Percentiles rank a stretch among this genome's conserved stretches.
Evolutionary conservation across 176 grass and related monocot genomes (phyloP).

Genomic region (Phoenix dactylifera): DNA sequence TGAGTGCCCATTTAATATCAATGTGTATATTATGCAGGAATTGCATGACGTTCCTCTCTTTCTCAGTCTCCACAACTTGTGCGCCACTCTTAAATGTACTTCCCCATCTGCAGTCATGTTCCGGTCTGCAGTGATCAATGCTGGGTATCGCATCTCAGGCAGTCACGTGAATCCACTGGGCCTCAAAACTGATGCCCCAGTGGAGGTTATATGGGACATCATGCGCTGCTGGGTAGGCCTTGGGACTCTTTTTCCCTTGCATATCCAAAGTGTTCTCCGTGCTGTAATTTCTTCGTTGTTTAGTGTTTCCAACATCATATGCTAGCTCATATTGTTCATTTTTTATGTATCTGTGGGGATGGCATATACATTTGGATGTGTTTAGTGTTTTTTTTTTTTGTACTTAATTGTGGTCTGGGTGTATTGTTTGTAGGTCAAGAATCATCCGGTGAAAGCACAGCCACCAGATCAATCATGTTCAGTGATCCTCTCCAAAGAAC

Average conservation of each 20-base stretch:
- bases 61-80: slow-evolving; percentile 39
- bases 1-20: too few relatives aligned
- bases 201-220: slow-evolving; percentile 51
- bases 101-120: slow-evolving; percentile 32
- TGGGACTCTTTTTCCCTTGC: too few relatives aligned
- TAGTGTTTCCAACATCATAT: too few relatives aligned
- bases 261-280: too few relatives aligned
- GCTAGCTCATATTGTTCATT: too few relatives aligned
- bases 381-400: not conserved
- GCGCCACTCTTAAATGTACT: slow-evolving; percentile 41
- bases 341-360: too few relatives aligned
- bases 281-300: too few relatives aligned
- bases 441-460: slow-evolving; percentile 34
- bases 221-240: slow-evolving; percentile 44
- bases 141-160: slow-evolving; percentile 44
- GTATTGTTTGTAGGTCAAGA: slow-evolving; percentile 30
- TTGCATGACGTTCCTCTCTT: slow-evolving; percentile 40
- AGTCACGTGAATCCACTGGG: slow-evolving; percentile 46
- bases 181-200: slow-evolving; percentile 44
- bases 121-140: slow-evolving; percentile 40
- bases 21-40: slow-evolving; percentile 23
- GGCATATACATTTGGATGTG: not conserved
- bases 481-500: slow-evolving; percentile 37
- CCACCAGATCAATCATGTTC: slow-evolving; percentile 30
- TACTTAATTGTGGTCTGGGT: slow-evolving; percentile 1